Evolutionary conservation across 306 rosid genomes (phyloP), one percentile per base, ranked within the genome.

Genomic region (Pyrus communis): DNA sequence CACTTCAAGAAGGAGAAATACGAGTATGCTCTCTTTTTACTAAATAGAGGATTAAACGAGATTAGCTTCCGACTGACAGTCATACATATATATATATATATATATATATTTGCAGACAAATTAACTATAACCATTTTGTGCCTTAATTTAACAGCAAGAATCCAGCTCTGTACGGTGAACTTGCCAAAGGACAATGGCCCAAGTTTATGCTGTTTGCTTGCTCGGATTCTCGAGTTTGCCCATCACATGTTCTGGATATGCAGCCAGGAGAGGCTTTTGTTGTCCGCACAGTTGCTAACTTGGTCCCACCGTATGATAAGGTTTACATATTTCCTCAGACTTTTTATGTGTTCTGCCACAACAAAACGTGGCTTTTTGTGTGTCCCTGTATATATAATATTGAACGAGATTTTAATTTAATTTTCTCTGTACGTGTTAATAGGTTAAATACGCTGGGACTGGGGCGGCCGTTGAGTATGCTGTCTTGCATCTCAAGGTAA

Each of bases 231-330:
- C 87, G 99, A 71, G 99, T 96, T 2, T 96, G 99, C 79, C 99
- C 99, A 75, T 96, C 99, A 59, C 99, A 96, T 81, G 89, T 86
- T 68, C 85, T 96, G 66, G 90, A 96, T 81, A 87, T 92, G 82
- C 99, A 96, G 77, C 99, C 99, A 55, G 99, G 99, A 46, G 98
- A 96, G 84, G 99, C 99, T 62, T 96, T 96, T 88, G 84, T 92
- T 81, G 97, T 96, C 82, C 87, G 99, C 82, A 96, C 91, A 80
- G 96, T 96, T 81, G 98, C 98, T 60, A 96, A 95, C 83, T n/a
- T 96, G 54, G 99, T 96, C 77, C 97, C 99, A 43, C 97, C 99
- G 51, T 96, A 74, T 74, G 91, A 87, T 67, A 82, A 91, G 93
- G 98, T 88, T 54, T 71, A 49, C 19, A 49, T 21, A 38, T 25